Evolutionary conservation across 1,139 yeast genomes (phyloP).

Genomic region (Suhomyces yuchorum): DNA sequence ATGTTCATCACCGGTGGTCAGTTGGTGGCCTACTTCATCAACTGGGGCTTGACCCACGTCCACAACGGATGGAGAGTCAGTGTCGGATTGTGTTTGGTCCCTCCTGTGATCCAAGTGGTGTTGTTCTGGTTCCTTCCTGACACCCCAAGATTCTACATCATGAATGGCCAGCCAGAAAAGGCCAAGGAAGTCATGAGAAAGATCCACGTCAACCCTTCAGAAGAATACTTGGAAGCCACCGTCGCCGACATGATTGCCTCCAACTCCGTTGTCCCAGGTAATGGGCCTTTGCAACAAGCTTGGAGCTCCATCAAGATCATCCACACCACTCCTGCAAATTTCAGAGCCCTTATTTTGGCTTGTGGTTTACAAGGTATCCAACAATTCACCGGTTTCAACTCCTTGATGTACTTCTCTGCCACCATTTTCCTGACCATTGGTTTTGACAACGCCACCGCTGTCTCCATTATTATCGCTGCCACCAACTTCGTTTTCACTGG

Average conservation of each 20-base stretch:
- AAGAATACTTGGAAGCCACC: conserved; percentile 57
- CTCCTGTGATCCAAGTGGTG: conserved; percentile 76
- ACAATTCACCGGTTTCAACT: conserved; percentile 94
- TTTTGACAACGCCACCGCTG: conserved; percentile 82
- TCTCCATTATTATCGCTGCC: conserved; percentile 89
- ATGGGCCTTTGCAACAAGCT: conserved; percentile 52
- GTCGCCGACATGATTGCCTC: conserved; percentile 59
- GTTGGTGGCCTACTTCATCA: conserved; percentile 85
- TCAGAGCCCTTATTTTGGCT: conserved; percentile 83
- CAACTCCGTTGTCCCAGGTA: conserved; percentile 67
- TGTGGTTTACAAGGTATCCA: conserved; percentile 95
- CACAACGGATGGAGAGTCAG: conserved; percentile 89
- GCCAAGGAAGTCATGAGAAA: conserved; percentile 68
- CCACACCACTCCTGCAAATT: conserved; percentile 76
- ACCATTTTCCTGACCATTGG: conserved; percentile 90
- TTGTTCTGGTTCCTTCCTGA: conserved; percentile 89
- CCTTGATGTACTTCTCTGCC: conserved; percentile 90
- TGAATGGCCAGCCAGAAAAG: conserved; percentile 61
- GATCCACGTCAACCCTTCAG: conserved; percentile 59
- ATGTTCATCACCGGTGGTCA: conserved; percentile 89
- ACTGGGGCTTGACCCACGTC: conserved; percentile 80
- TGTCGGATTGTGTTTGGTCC: conserved; percentile 87
- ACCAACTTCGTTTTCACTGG: conserved; percentile 86
- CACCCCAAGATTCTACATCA: conserved; percentile 86
- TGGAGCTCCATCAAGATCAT: conserved; percentile 68